Conservation (phyloP, 83 land plant genomes). For the Picea mariana region DNA sequence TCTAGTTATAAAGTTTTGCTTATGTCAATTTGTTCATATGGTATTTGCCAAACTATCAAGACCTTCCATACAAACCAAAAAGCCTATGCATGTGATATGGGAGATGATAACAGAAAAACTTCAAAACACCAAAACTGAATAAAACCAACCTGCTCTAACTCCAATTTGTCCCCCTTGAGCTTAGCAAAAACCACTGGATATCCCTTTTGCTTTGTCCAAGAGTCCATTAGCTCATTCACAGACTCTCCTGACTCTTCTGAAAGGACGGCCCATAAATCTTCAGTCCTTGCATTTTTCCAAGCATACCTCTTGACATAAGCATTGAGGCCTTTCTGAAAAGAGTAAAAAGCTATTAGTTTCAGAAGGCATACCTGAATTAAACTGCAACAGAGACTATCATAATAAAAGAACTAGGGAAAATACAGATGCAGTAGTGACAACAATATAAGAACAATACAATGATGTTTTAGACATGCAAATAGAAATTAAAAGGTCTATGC, state of each 20-base stretch:
- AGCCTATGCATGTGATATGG: neutral
- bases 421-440: neutral
- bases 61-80: neutral
- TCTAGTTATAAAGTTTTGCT: too few relatives aligned
- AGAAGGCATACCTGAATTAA: slow-evolving; percentile 4
- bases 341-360: neutral
- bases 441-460: neutral
- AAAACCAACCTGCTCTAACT: slow-evolving; percentile 76
- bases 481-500: neutral
- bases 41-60: neutral
- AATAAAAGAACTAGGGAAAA: neutral
- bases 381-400: slow-evolving; percentile 4
- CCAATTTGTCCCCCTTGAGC: slow-evolving; percentile 50
- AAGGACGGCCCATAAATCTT: slow-evolving; percentile 89
- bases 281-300: slow-evolving; percentile 91
- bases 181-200: slow-evolving; percentile 88
- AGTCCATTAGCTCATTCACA: slow-evolving; percentile 84
- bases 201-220: slow-evolving; percentile 98
- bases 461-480: neutral
- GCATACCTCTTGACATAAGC: slow-evolving; percentile 85
- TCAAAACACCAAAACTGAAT: slow-evolving; percentile 10
- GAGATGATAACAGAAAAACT: neutral
- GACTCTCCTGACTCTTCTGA: slow-evolving; percentile 88
- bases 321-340: slow-evolving; percentile 73
- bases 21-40: neutral